Base-by-base conservation (phyloP, 2,329 filamentous ascomycete species). In the Volutella citrinella region DNA sequence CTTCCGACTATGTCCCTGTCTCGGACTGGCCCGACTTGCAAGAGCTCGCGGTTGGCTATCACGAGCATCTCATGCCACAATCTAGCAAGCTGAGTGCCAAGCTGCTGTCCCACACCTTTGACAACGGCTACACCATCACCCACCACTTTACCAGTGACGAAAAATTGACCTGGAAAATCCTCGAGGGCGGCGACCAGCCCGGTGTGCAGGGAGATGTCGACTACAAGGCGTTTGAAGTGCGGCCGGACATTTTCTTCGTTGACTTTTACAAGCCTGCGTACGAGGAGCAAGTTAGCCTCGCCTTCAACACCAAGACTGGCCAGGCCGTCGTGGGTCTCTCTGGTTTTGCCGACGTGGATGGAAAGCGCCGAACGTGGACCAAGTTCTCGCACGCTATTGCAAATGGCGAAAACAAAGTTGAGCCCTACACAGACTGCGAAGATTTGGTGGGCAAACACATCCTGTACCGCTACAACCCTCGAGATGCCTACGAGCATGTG, bases 371-470 rank as follows among this genome's bases (percentile, higher is more conserved):
- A 19, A 46, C 43, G 3, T 33, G 15, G 16, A 46, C 42, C 6
- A 24, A 16, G 5, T 43, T 46, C 12, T 28, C 39, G 17, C 30
- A 45, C 14, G 42, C 43, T 10, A 10, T 15, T 3, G 12, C 6
- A 3, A 10, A 34, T 6, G n/a, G 15, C 11, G 19, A 14, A 1
- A 32, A 30, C 2, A 10, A 10, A 4, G 40, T 44, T 10, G 4
- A 33, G 4, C 6, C 32, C 2, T 45, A 30, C 14, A n/a, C 9
- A 6, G 5, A 13, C 6, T 45, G 42, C 6, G 42, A 42, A 0
- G 42, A 45, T 2, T n/a, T 46, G 3, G 36, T 46, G 5, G 43
- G 43, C 6, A 46, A 46, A 4, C 38, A 46, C 7, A 8, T 45
- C 2, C 16, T 46, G 1, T 46, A 46, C 12, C 38, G 38, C 3